phyloP scores from a whole-genome alignment of 352 stramenopile species.

The Pythium periplocum region DNA sequence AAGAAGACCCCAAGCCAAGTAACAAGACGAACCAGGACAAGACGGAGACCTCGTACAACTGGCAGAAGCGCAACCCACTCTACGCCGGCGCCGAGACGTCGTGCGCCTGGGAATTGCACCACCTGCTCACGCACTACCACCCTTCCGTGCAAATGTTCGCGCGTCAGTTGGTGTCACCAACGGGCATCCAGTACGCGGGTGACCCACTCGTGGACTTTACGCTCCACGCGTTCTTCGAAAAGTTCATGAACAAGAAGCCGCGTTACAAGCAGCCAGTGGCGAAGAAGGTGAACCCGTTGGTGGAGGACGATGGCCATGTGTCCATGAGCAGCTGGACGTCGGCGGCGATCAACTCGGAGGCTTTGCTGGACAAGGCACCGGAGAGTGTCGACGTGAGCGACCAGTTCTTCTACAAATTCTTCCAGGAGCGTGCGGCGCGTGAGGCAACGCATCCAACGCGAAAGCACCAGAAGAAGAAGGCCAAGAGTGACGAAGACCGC shows the following conservation, averaged over 20 bases:
- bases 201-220: constrained; percentile 97
- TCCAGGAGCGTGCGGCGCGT: constrained; percentile 72
- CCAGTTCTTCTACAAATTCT: constrained; percentile 94
- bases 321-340: constrained; percentile 64
- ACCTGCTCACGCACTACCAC: constrained; percentile 94
- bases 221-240: constrained; percentile 97
- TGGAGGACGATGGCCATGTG: constrained; percentile 7
- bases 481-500: constrained; percentile 24
- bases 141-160: constrained; percentile 94
- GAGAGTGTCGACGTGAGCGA: constrained; percentile 74
- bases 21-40: constrained; percentile 9
- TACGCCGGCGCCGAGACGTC: constrained; percentile 65
- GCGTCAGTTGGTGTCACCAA: constrained; percentile 66
- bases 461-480: constrained; percentile 33
- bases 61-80: constrained; percentile 83
- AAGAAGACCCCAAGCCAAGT: constrained; percentile 25
- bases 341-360: constrained; percentile 59
- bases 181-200: constrained; percentile 89
- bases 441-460: constrained; percentile 32
- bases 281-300: not conserved
- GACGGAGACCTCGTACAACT: constrained; percentile 57
- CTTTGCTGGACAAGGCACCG: constrained; percentile 56
- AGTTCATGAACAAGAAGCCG: constrained; percentile 99
- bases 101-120: constrained; percentile 91
- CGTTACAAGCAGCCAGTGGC: constrained; percentile 32